phyloP scores from a whole-genome alignment of 73 alveolate species.

The Tetrahymena borealis region DNA sequence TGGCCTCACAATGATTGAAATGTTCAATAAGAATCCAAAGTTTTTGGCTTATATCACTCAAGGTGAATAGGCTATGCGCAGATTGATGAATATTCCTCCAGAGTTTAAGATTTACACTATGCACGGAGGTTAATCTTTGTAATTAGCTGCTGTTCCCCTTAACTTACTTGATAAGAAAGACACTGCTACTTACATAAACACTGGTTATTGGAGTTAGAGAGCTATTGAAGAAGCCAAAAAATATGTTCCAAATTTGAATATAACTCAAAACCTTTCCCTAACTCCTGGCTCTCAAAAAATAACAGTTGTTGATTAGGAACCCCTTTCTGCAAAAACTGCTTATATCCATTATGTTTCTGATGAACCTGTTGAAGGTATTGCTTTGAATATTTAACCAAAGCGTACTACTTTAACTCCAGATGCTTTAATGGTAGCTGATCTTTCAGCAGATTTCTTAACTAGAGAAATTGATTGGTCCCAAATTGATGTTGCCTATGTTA shows the following conservation, averaged over 20 bases:
- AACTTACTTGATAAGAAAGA: constrained; percentile 54
- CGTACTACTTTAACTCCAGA: constrained; percentile 44
- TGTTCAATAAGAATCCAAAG: neutral
- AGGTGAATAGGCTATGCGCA: neutral
- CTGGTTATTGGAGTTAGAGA: constrained; percentile 61
- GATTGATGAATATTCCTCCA: neutral
- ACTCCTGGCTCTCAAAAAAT: neutral
- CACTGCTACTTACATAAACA: constrained; percentile 46
- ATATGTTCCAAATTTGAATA: constrained; percentile 31
- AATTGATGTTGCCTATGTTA: constrained; percentile 67
- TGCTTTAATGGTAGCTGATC: constrained; percentile 49
- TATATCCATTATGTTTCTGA: constrained; percentile 70
- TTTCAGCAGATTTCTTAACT: constrained; percentile 64
- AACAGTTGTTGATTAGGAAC: neutral
- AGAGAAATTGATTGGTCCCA: constrained; percentile 55
- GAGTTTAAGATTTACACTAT: neutral
- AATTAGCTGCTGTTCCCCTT: constrained; percentile 58
- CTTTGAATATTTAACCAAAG: constrained; percentile 48
- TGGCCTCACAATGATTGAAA: neutral
- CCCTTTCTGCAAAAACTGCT: constrained; percentile 31
- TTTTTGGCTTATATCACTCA: neutral
- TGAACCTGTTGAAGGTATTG: constrained; percentile 77
- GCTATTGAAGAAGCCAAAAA: constrained; percentile 61
- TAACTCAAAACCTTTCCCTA: neutral
- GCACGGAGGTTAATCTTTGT: constrained; percentile 59